Evolutionary conservation across 1,284 basidiomycete species (phyloP).

Genomic region (Apiotrichum domesticum): DNA sequence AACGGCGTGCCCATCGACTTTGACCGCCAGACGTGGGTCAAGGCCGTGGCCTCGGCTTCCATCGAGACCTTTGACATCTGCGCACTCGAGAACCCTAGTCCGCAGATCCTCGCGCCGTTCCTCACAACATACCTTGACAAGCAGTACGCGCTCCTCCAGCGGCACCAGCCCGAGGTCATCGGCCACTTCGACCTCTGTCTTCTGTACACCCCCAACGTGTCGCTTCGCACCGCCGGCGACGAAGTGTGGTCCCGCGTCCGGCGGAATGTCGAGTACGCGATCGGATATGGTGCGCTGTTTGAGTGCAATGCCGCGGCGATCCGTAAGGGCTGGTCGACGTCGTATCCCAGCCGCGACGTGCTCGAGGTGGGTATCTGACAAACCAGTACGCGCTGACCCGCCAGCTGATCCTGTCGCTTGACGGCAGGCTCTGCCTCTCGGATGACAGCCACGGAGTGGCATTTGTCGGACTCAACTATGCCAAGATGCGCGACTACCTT

Average conservation of each 20-base stretch:
- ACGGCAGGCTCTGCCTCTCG: conserved; percentile 76
- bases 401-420: conserved; percentile 61
- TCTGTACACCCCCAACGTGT: conserved; percentile 62
- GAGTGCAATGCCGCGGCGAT: conserved; percentile 91
- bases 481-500: conserved; percentile 64
- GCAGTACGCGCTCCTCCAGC: conserved; percentile 63
- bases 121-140: conserved; percentile 73
- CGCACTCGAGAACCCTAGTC: conserved; percentile 3
- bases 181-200: conserved; percentile 90
- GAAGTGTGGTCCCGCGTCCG: conserved; percentile 61
- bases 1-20: conserved; percentile 88
- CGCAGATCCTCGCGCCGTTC: conserved; percentile 40
- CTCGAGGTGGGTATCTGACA: conserved; percentile 55
- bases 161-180: conserved; percentile 78
- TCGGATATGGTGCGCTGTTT: conserved; percentile 82
- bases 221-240: conserved; percentile 48
- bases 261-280: conserved; percentile 69
- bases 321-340: conserved; percentile 78
- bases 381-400: not conserved
- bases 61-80: conserved; percentile 3
- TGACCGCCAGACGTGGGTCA: conserved; percentile 51
- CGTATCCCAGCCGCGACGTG: conserved; percentile 77
- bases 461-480: conserved; percentile 83
- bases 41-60: conserved; percentile 48
- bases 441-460: conserved; percentile 93